phyloP scores from a whole-genome alignment of 2,329 filamentous ascomycete species.

The Sarocladium brachiariae region DNA sequence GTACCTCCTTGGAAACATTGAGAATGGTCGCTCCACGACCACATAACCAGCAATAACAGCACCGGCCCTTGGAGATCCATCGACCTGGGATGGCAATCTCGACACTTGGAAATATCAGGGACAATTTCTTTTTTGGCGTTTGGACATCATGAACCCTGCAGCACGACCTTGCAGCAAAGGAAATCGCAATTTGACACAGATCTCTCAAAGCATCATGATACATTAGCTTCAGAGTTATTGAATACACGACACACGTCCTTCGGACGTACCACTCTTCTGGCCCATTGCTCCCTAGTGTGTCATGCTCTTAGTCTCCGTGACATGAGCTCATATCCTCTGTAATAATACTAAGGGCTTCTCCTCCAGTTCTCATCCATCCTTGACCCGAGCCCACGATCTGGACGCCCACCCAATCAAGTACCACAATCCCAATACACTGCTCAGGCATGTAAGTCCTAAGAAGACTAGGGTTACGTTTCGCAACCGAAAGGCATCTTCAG shows the following conservation, averaged over 20 bases:
- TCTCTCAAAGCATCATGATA: slow-evolving; percentile 5
- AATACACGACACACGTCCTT: not conserved
- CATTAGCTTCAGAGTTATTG: not conserved
- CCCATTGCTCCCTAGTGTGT: too few relatives aligned
- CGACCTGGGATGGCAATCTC: not conserved
- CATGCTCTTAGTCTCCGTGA: too few relatives aligned
- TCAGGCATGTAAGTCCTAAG: slow-evolving; percentile 29
- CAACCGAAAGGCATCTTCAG: slow-evolving; percentile 57
- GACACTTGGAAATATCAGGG: not conserved
- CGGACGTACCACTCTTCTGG: not conserved
- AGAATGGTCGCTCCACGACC: not conserved
- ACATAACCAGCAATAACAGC: not conserved
- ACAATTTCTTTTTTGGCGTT: not conserved
- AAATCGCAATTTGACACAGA: slow-evolving; percentile 1
- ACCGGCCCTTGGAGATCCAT: not conserved
- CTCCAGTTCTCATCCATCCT: not conserved
- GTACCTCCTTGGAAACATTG: not conserved
- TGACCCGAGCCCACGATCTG: too few relatives aligned
- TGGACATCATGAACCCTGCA: not conserved
- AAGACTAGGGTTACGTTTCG: slow-evolving; percentile 45
- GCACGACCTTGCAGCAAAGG: not conserved
- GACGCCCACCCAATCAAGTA: not conserved
- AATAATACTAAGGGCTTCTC: too few relatives aligned
- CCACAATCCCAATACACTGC: slow-evolving; percentile 9
- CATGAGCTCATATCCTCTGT: too few relatives aligned